Percentiles rank a stretch among this genome's conserved stretches.
phyloP scores from a whole-genome alignment of 331 rosid genomes.

The Pyrus hybrid region DNA sequence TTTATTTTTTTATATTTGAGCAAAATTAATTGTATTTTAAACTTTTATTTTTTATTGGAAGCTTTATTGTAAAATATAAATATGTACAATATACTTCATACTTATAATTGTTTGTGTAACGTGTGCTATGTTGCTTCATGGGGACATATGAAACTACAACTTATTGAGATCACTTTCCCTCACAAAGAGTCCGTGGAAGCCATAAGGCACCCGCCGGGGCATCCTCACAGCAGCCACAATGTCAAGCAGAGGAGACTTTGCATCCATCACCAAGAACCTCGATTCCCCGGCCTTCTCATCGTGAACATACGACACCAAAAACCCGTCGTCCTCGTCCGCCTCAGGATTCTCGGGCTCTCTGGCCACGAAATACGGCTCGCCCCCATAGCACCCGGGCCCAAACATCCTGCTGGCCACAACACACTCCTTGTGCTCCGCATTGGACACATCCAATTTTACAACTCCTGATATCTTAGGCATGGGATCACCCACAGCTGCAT shows the following conservation, averaged over 20 bases:
- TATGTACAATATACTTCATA: neutral
- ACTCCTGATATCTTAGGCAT: constrained; percentile 85
- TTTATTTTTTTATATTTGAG: too few relatives aligned
- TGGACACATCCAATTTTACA: constrained; percentile 65
- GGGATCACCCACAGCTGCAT: constrained; percentile 74
- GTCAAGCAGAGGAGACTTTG: constrained; percentile 59
- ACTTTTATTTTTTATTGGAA: too few relatives aligned
- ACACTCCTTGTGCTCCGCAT: constrained; percentile 29
- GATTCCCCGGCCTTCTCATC: constrained; percentile 65
- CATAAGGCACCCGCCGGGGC: constrained; percentile 78
- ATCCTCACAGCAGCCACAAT: constrained; percentile 66
- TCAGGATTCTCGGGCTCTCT: constrained; percentile 21
- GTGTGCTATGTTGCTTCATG: neutral
- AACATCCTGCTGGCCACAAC: constrained; percentile 55
- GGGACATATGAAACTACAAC: neutral
- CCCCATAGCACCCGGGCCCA: constrained; percentile 66
- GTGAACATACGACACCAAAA: constrained; percentile 60
- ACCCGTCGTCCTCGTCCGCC: constrained; percentile 76
- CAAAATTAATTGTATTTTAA: too few relatives aligned
- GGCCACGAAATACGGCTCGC: constrained; percentile 85
- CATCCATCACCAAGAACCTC: constrained; percentile 80
- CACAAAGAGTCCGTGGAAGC: constrained; percentile 80
- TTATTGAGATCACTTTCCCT: constrained; percentile 42
- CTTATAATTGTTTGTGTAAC: neutral
- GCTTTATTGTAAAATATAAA: too few relatives aligned